Evolutionary conservation across 495 filamentous ascomycete species (phyloP).

Genomic region (Penicillium verhagenii): DNA sequence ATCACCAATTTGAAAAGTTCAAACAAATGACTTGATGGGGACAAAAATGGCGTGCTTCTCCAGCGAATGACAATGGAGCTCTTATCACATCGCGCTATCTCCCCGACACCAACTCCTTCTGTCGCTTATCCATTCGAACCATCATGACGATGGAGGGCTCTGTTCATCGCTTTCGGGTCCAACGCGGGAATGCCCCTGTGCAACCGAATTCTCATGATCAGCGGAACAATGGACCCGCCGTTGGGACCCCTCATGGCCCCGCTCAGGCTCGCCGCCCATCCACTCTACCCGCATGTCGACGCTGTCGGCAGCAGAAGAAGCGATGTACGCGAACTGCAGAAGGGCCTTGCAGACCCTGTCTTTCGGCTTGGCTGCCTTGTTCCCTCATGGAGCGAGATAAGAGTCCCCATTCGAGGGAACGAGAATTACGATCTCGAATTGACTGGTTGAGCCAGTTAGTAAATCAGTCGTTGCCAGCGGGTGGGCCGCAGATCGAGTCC

Average conservation of each 20-base stretch:
- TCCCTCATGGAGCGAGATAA: constrained; percentile 9
- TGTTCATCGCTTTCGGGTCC: constrained; percentile 13
- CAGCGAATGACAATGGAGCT: neutral
- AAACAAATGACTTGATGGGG: neutral
- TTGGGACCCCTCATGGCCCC: neutral
- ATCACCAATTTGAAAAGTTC: too few relatives aligned
- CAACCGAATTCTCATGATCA: neutral
- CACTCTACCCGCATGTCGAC: constrained; percentile 17
- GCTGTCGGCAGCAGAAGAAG: constrained; percentile 27
- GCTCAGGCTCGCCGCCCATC: constrained; percentile 1
- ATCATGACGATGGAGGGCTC: constrained; percentile 16
- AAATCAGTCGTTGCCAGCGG: constrained; percentile 10
- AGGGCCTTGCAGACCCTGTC: constrained; percentile 10
- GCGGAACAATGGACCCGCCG: neutral
- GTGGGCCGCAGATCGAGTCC: constrained; percentile 6
- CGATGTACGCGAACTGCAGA: constrained; percentile 20
- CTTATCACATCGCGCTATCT: constrained; percentile 6
- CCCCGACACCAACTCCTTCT: neutral
- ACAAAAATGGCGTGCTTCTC: constrained; percentile 9
- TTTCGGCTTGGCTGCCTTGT: constrained; percentile 16
- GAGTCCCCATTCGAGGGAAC: constrained; percentile 13
- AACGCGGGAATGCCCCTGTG: neutral
- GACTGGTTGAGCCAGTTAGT: constrained; percentile 15
- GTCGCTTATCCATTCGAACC: neutral
- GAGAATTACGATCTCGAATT: constrained; percentile 14